Evolutionary conservation across 192 early-diverging fungal species (phyloP), one percentile per base, ranked within the genome.

Genomic region (Linnemannia hyalina): DNA sequence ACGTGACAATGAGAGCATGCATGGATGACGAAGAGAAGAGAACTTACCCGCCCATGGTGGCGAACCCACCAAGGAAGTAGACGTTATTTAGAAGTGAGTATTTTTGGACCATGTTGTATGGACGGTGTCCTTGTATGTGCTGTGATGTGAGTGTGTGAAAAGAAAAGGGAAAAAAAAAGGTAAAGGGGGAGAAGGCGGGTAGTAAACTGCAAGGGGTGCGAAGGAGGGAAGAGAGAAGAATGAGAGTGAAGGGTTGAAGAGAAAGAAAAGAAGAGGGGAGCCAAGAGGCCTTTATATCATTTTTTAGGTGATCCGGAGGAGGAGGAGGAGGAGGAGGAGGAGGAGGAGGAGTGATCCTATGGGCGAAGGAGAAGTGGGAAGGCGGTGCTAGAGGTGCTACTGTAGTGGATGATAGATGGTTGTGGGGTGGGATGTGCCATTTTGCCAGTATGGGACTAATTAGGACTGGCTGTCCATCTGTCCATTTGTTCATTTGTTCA

Each of bases 21-120:
- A 46, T 52, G 44, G 26, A n/a, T 52, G 44, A 15, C 23, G 10
- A 29, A 46, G 26, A 13, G 23, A n/a, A n/a, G 41, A 46, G 18
- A 13, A 23, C 81, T 73, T 82, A 82, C 81, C 81, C 81, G 75
- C 84, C 90, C 68, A 91, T 84, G 74, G 90, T 83, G 38, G 90
- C 90, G 80, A 90, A 91, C 1, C 69, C 74, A 68, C 90, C 90
- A 54, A 82, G 55, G 70, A 82, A 71, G 68, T 82, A 82, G 70
- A 82, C 81, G 40, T 82, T 82, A 46, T 26, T 77, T 23, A 77
- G 20, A 35, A 82, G 75, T 18, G 60, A 69, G 75, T 77, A 82
- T 60, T 82, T 82, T 71, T n/a, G 41, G 6, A 52, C 4, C 74
- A 76, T 76, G 38, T 16, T 72, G 32, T 2, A 36, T 23, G n/a